Evolutionary conservation across 176 grass and related monocot genomes (phyloP).

Genomic region (Oryza brachyantha): DNA sequence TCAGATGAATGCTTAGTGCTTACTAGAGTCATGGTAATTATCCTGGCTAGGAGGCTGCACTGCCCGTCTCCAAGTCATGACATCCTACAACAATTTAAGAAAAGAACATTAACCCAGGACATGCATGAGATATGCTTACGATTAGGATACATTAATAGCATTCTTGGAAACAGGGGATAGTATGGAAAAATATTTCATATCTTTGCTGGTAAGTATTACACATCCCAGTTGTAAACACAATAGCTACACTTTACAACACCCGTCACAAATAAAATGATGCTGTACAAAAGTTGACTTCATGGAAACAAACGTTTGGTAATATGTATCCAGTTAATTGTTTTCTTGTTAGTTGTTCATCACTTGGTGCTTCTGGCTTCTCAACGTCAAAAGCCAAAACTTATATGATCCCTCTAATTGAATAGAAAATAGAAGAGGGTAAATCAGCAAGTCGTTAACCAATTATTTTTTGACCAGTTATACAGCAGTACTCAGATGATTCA

Average conservation of each 20-base stretch:
- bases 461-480: neutral
- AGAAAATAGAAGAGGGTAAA: conserved; percentile 8
- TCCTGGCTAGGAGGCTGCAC: neutral
- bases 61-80: neutral
- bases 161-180: neutral
- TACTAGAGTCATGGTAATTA: conserved; percentile 20
- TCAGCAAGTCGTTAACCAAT: conserved; percentile 4
- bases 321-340: conserved; percentile 3
- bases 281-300: neutral
- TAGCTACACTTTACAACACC: neutral
- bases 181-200: neutral
- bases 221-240: neutral
- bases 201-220: neutral
- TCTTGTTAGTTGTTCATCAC: neutral
- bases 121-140: neutral
- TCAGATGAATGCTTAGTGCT: conserved; percentile 25
- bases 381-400: neutral
- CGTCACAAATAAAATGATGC: neutral
- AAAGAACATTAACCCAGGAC: neutral
- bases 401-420: neutral
- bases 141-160: conserved; percentile 6
- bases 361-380: neutral
- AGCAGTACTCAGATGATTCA: neutral
- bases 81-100: conserved; percentile 27
- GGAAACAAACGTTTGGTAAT: neutral